Base-by-base conservation (phyloP, 2,329 filamentous ascomycete genomes). In the Diaporthe sp. region DNA sequence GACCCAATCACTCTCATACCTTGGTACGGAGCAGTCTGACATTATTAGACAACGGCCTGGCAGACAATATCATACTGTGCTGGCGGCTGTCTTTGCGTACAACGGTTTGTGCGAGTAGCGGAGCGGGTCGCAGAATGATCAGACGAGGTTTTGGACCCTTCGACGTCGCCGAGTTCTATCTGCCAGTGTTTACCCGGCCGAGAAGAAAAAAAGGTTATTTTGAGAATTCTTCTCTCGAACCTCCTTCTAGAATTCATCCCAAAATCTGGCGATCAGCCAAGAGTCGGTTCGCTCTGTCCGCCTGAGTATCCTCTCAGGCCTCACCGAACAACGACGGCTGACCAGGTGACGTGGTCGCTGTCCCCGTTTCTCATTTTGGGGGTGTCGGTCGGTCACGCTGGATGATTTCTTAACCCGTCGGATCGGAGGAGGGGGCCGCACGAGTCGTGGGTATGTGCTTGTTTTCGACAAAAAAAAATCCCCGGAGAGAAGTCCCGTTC, bases 291-390 rank as follows among this genome's bases (percentile, higher is more conserved):
- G 58, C 25, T 30, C 22, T 15, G 22, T 28, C 15, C 45, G 45
- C 45, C 45, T 25, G 22, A 30, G 45, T 25, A 50, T 38, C 45
- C 45, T 50, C 61, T 67, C 30, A 50, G 61, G 61, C 40, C 8
- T 67, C 45, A 38, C 64, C 30, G 45, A 35, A 25, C 28, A 7
- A 25, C 13, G 17, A 17, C 17, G n/a, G 12, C 30, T 67, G 45
- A 52, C 17, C 45, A 67, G 64, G 64, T 67, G 64, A 67, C 64
- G 64, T 67, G 64, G 64, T 68, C 22, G 45, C 10, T 30, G 12
- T 42, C 28, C 17, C 22, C 35, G 35, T n/a, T 12, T 33, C 40
- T 9, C 25, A 30, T 54, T 50, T 66, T 28, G 45, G 64, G 45
- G n/a, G n/a, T n/a, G n/a, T n/a, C n/a, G n/a, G n/a, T n/a, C n/a